phyloP scores from a whole-genome alignment of 2,329 filamentous ascomycete genomes.

The Colletotrichum sp. region DNA sequence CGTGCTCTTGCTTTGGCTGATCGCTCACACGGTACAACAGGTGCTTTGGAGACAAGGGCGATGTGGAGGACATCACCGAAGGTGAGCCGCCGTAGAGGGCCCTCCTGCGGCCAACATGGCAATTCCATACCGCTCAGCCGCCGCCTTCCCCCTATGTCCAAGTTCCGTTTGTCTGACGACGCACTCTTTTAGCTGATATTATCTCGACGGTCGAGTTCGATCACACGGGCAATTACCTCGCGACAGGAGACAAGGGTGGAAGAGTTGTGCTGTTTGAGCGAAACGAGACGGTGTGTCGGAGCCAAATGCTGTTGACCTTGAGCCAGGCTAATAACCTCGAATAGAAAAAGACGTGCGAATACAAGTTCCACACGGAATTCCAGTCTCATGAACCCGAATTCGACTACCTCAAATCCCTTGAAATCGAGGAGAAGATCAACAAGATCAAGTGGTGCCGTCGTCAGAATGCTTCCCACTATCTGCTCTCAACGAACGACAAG shows the following conservation, averaged over 20 bases:
- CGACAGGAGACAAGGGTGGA: constrained; percentile 88
- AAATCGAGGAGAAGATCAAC: constrained; percentile 99
- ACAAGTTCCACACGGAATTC: constrained; percentile 99
- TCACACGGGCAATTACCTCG: constrained; percentile 87
- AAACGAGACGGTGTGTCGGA: constrained; percentile 83
- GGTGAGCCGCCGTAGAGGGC: constrained; percentile 53
- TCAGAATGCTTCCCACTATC: constrained; percentile 97
- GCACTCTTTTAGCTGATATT: constrained; percentile 70
- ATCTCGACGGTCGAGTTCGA: constrained; percentile 92
- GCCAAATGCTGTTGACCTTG: not conserved
- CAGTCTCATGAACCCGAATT: constrained; percentile 99
- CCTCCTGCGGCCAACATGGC: not conserved
- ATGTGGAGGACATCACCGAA: constrained; percentile 99
- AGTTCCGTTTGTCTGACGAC: constrained; percentile 27
- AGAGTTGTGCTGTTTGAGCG: constrained; percentile 86
- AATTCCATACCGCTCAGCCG: not conserved
- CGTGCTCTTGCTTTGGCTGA: constrained; percentile 15
- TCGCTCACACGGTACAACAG: constrained; percentile 51
- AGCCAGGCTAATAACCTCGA: constrained; percentile 33
- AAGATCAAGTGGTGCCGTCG: constrained; percentile 99
- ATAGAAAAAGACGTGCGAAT: constrained; percentile 99
- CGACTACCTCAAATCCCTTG: constrained; percentile 97
- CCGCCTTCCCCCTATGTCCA: not conserved
- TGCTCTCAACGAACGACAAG: constrained; percentile 98
- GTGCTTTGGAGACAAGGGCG: constrained; percentile 99